Base-by-base conservation (phyloP, 805 yeast genomes). In the Lachancea sp. region DNA sequence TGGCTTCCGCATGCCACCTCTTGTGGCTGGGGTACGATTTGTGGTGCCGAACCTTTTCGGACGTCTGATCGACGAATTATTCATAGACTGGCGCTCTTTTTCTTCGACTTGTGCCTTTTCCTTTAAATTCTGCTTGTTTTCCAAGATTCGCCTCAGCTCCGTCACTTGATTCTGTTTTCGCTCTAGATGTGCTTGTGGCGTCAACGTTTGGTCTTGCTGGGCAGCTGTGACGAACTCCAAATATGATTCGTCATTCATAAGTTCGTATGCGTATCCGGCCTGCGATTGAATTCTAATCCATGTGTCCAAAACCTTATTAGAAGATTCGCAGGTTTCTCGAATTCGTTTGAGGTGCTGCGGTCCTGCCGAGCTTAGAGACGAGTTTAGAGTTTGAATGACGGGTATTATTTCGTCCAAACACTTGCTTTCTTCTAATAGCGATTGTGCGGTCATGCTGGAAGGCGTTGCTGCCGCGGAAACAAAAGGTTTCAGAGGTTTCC, bases 241-340 rank as follows among this genome's bases (percentile, higher is more conserved):
- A 40, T 65, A 65, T 22, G 54, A 51, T 7, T 65, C 53, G 44
- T 73, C 72, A 42, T 68, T 67, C 50, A 79, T 64, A 16, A 77
- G 58, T 9, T 72, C 70, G 22, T 70, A 66, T 3, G 81, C 74
- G 54, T 78, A 76, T 30, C 74, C 73, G 18, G 83, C 75, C 54
- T 81, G 85, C 13, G 83, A 78, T 17, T 81, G 69, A 40, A 81
- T 79, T 49, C 73, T 69, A 42, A 77, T 72, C 85, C 85, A 81
- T 18, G 78, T 70, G 46, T 76, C 81, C 19, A 81, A 60, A 20
- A 81, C 63, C 20, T 67, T 66, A 44, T 75, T 70, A 0, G 81
- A 72, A 26, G 72, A 70, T 33, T 68, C 70, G 36, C 78, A 69
- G 3, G 79, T 70, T 17, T 61, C 64, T 45, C 70, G 50, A 29